phyloP scores from a whole-genome alignment of 2,329 filamentous ascomycete species.

The Byssochlamys sp. region DNA sequence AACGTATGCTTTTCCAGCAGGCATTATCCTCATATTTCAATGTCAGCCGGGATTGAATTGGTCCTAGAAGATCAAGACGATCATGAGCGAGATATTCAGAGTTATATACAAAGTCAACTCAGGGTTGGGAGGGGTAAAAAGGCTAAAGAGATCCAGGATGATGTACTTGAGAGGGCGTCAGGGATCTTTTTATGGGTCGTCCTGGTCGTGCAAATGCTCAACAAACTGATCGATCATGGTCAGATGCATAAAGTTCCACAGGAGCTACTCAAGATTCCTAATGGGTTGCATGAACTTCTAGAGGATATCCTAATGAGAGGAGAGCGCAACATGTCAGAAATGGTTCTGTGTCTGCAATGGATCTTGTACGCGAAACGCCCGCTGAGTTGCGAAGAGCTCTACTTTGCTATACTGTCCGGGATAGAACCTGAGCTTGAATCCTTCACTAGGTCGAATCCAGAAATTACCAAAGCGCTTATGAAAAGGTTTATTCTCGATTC shows the following conservation, averaged over 20 bases:
- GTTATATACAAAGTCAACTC: conserved; percentile 25
- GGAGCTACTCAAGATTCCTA: conserved; percentile 32
- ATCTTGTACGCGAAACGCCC: conserved; percentile 43
- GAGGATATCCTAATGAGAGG: conserved; percentile 44
- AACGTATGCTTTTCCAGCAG: conserved; percentile 32
- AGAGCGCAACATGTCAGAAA: conserved; percentile 25
- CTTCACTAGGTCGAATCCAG: conserved; percentile 2
- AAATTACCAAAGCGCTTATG: conserved; percentile 4
- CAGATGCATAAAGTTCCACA: conserved; percentile 19
- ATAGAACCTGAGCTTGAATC: conserved; percentile 13
- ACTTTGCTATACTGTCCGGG: conserved; percentile 32
- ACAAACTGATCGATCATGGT: conserved; percentile 27
- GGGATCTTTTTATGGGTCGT: conserved; percentile 40
- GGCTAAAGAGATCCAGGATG: conserved; percentile 15
- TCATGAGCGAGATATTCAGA: conserved; percentile 22
- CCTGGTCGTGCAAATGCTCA: conserved; percentile 36
- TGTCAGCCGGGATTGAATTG: conserved; percentile 19
- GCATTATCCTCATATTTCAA: conserved; percentile 32
- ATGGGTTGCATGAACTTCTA: conserved; percentile 41
- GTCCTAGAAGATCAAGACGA: conserved; percentile 27
- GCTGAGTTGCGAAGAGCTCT: conserved; percentile 37
- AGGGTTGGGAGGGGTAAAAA: conserved; percentile 13
- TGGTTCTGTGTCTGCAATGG: conserved; percentile 44
- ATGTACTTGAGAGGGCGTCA: conserved; percentile 28
- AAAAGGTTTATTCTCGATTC: conserved; percentile 12